Evolutionary conservation across 805 yeast genomes (phyloP).

Genomic region (Monosporozyma aerobia): DNA sequence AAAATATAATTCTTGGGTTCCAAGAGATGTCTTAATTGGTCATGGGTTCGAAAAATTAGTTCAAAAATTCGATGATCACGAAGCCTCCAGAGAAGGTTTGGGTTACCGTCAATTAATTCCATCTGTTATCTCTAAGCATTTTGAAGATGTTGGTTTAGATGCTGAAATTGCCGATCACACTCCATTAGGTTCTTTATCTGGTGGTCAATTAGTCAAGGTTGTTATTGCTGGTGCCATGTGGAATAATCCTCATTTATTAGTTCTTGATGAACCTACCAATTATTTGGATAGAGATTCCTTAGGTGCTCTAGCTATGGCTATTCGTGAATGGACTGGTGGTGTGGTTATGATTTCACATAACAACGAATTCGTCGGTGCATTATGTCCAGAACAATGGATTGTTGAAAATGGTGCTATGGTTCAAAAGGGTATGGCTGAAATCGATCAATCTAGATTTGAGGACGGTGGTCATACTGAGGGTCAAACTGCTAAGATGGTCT

Average conservation of each 20-base stretch:
- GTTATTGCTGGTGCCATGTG: slow-evolving; percentile 99
- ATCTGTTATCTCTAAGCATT: slow-evolving; percentile 87
- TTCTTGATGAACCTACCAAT: slow-evolving; percentile 96
- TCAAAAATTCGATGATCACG: slow-evolving; percentile 96
- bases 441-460: slow-evolving; percentile 74
- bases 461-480: slow-evolving; percentile 54
- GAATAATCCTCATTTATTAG: slow-evolving; percentile 96
- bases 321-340: slow-evolving; percentile 97
- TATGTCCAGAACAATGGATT: slow-evolving; percentile 98
- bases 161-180: slow-evolving; percentile 98
- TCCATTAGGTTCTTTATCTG: slow-evolving; percentile 91
- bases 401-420: slow-evolving; percentile 88
- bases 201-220: slow-evolving; percentile 96
- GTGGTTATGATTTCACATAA: slow-evolving; percentile 98
- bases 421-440: slow-evolving; percentile 67
- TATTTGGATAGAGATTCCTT: slow-evolving; percentile 95
- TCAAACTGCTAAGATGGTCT: slow-evolving; percentile 38
- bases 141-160: slow-evolving; percentile 94
- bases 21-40: slow-evolving; percentile 70
- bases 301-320: slow-evolving; percentile 96
- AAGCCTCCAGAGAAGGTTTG: slow-evolving; percentile 97
- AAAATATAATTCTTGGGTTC: slow-evolving; percentile 86
- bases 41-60: slow-evolving; percentile 85
- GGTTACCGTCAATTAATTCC: slow-evolving; percentile 95
- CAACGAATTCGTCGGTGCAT: slow-evolving; percentile 91